A percentile compares a stretch with the other conserved stretches of the same genome.
Evolutionary conservation across 2,329 filamentous ascomycete genomes (phyloP).

Genomic region (Fusarium solani-melongenae): DNA sequence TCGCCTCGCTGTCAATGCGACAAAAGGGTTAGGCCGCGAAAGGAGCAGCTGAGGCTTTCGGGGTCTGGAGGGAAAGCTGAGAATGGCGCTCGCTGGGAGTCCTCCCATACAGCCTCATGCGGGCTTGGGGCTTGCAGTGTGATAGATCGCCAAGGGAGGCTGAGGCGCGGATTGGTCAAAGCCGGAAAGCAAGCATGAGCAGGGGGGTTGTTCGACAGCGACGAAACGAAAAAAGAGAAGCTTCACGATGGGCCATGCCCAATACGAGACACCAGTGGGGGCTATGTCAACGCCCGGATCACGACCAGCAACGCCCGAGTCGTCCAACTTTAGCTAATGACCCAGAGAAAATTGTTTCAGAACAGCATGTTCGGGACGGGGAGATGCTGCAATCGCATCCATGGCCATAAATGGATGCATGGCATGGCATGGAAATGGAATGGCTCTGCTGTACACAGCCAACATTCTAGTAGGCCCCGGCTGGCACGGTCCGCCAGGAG

Average conservation of each 20-base stretch:
- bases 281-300: slow-evolving; percentile 34
- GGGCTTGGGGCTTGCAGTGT: neutral
- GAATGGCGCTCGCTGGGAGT: neutral
- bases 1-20: slow-evolving; percentile 9
- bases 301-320: neutral
- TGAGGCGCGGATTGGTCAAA: slow-evolving; percentile 6
- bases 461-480: neutral
- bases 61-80: neutral
- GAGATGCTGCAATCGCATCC: neutral
- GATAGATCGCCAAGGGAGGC: slow-evolving; percentile 23
- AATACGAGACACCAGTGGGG: slow-evolving; percentile 39
- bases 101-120: slow-evolving; percentile 1
- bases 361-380: neutral
- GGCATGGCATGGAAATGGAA: neutral
- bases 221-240: neutral
- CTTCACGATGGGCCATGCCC: slow-evolving; percentile 1
- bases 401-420: neutral
- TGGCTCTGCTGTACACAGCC: slow-evolving; percentile 1
- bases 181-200: slow-evolving; percentile 20
- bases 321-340: neutral
- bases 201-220: neutral
- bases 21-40: neutral
- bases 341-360: slow-evolving; percentile 3
- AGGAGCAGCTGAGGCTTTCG: neutral
- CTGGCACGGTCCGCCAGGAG: neutral